Conservation (phyloP, 495 filamentous ascomycete species). For the Aspergillus mulundensis region DNA sequence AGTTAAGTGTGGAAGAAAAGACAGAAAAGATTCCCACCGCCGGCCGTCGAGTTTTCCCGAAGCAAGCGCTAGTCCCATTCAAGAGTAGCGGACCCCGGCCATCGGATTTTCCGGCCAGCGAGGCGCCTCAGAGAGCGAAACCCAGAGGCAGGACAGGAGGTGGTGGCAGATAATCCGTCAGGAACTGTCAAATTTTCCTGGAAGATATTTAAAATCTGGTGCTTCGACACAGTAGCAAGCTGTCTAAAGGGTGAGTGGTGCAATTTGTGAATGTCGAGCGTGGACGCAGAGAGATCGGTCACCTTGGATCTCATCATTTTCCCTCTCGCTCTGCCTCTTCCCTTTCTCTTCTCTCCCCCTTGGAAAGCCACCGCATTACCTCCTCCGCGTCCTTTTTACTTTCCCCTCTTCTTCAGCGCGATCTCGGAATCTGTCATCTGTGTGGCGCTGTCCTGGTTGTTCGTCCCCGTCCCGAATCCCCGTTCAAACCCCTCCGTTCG, state of each 20-base stretch:
- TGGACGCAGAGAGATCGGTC: neutral
- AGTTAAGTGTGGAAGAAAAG: constrained; percentile 27
- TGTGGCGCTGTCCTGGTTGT: constrained; percentile 4
- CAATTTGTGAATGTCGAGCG: neutral
- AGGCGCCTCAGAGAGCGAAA: constrained; percentile 9
- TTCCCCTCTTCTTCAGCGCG: constrained; percentile 3
- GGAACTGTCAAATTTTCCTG: neutral
- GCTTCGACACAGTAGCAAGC: neutral
- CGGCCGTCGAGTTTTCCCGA: constrained; percentile 18
- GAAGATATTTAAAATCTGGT: neutral
- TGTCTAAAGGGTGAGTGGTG: neutral
- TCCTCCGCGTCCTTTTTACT: neutral
- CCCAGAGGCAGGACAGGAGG: constrained; percentile 7
- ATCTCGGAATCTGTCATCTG: neutral
- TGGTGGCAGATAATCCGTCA: constrained; percentile 6
- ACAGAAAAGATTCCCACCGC: constrained; percentile 11
- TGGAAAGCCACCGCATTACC: constrained; percentile 6
- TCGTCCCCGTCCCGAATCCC: neutral
- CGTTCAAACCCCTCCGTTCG: constrained; percentile 9
- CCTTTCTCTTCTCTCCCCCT: constrained; percentile 4
- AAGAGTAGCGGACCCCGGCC: constrained; percentile 24
- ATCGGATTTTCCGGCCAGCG: constrained; percentile 15
- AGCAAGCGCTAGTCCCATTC: constrained; percentile 24
- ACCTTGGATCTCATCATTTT: constrained; percentile 4
- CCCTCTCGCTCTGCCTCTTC: constrained; percentile 4